Evolutionary conservation across 106 monocot genomes (phyloP), one percentile per base, ranked within the genome.

Genomic region (Agapanthus africanus): DNA sequence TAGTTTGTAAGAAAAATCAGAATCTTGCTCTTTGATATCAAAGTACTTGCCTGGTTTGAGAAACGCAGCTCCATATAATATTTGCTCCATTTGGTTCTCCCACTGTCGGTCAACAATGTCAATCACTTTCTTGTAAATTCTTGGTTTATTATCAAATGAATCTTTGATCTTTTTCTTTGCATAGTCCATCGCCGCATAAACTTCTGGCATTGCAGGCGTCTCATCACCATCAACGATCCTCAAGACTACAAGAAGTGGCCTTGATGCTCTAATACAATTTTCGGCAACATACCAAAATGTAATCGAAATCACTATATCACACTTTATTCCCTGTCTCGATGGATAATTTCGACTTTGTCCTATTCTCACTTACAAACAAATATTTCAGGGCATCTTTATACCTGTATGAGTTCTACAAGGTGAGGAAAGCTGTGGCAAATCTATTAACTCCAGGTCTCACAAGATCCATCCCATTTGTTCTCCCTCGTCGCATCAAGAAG

Each of bases 391-490:
- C 26, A 5, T 21, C 59, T 16, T 33, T 27, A 31, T 60, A 2
- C 6, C 27, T 21, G 21, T 25, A 15, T 4, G 27, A 31, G 15
- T 21, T 15, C 6, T 66, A 33, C 21, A 37, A 49, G 14, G 32
- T 46, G 14, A 62, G 31, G 42, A 7, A 69, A 2, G 49, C 4
- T 11, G 27, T 67, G 26, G 44, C 39, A 41, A 67, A 67, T 10
- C 59, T 8, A 27, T 9, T 60, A 64, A 34, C 36, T 19, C 18
- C 64, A 37, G 38, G n/a, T 38, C 64, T 35, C 7, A 64, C 41
- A 18, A 69, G 49, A 33, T 50, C 68, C 10, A 21, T 34, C 4
- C 67, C 67, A 7, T 67, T 67, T 6, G 44, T 67, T 37, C 16
- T 42, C 11, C 11, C 26, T 41, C 41, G 42, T 41, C 14, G 6